Base-by-base conservation (phyloP, 495 filamentous ascomycete species). In the Penicillium longicatenatum region DNA sequence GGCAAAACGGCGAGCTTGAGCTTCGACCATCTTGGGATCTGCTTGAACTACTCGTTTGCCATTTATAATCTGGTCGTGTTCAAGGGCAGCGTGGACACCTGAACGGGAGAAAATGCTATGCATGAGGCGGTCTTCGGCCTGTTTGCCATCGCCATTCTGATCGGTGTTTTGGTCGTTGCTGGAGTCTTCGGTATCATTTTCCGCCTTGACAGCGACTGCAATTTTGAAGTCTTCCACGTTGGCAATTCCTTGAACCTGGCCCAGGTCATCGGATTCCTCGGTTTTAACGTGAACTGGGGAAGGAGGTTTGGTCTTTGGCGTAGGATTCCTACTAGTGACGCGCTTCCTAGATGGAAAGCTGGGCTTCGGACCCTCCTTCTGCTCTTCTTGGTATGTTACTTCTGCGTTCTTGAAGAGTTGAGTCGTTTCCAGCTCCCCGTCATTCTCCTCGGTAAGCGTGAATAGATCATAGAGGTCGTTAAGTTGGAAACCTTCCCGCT, bases 401-500 rank as follows among this genome's bases (percentile, higher is more conserved):
- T 95, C 89, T 9, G 88, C 87, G 37, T 90, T 88, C 56, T 90
- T 81, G 75, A 98, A 98, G 37, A 97, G 75, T 58, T 84, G 86
- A 39, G 85, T 85, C 1, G 94, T 97, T 71, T 97, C 92, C 0
- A 92, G 93, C 33, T 82, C 79, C 19, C 82, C 82, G 29, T 89
- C 86, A 16, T 85, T 78, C 17, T 87, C 83, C 26, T 80, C 79
- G 33, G 86, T 90, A 7, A 97, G 79, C 9, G 87, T 88, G 70
- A 98, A 98, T 2, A 98, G 79, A 68, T 98, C 92, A 59, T 96
- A 89, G 12, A 98, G 69, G 67, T 97, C 92, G 45, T 85, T 86
- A 55, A 93, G 74, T 55, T 93, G 87, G 69, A 98, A 96, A 0
- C 85, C 89, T 52, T 92, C 88, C 16, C 87, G 85, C 65, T 96